Evolutionary conservation across 1,139 yeast species (phyloP), one percentile per base, ranked within the genome.

Genomic region (Yarrowia galli): DNA sequence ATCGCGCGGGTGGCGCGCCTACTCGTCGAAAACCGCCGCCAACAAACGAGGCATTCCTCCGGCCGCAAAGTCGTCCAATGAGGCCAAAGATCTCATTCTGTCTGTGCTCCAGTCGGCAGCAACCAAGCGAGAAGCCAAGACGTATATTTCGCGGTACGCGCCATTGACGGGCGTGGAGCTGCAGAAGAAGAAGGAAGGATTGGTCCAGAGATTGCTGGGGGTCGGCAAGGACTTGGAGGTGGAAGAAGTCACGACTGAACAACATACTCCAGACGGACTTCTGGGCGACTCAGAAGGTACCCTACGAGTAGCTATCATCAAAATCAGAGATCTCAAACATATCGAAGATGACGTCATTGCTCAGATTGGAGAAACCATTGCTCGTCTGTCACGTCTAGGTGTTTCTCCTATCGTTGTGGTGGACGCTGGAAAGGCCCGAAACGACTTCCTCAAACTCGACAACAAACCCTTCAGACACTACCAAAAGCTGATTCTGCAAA

Each of bases 31-130:
- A 10, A 43, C 48, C n/a, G 4, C 10, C 35, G 22, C 5, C 43
- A 9, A 53, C n/a, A 53, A 38, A 53, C 43, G n/a, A 3, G 56
- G 38, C 7, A 61, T 61, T 8, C 25, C 66, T 1, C 66, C 66
- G 12, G 66, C 66, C 10, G 66, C 56, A 5, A 46, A 48, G 23
- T 61, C 66, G 45, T 46, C 66, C 56, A 61, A 48, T 18, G 72
- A 70, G 60, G 53, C 69, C 51, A 67, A 74, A 71, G 87, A 87
- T 71, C 76, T 87, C 64, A 84, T 87, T 38, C 78, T 87, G n/a
- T 84, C 89, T 8, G 88, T 87, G 38, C 79, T 87, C 65, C 81
- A 84, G 71, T 85, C 90, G 8, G 86, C 90, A 16, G 88, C 90
- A 38, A 87, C 91, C 7, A 87, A 87, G 71, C 78, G 91, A 67